A percentile compares a stretch with the other conserved stretches of the same genome.
These are phyloP conservation scores for Tolypocladium pustulatum DNA, from an alignment of 2,329 filamentous ascomycete species.

Conservation along the genomic window DNA sequence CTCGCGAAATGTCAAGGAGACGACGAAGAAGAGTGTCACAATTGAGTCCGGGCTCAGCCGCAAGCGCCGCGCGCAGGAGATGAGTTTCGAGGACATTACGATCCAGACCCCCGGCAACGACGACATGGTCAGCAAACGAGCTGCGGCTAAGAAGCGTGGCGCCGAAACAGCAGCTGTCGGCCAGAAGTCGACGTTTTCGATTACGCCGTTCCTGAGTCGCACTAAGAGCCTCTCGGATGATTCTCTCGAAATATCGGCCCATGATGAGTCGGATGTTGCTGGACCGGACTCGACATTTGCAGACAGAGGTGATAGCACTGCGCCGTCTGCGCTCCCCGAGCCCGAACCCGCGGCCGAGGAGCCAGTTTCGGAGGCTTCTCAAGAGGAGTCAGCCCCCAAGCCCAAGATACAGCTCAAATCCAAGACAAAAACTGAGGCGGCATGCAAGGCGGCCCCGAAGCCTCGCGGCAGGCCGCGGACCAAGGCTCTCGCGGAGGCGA, in stretches of 20 bases:
- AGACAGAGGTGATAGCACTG: conserved; percentile 4
- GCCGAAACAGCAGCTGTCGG: conserved; percentile 46
- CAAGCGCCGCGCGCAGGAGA: conserved; percentile 36
- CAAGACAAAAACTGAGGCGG: conserved; percentile 1
- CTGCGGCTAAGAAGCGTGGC: conserved; percentile 42
- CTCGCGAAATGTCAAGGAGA: conserved; percentile 8
- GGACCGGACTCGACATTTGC: conserved; percentile 4
- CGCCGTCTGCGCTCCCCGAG: conserved; percentile 19
- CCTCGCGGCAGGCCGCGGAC: conserved; percentile 33
- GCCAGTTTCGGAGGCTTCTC: conserved; percentile 3
- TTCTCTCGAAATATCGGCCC: conserved; percentile 15
- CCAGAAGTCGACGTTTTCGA: conserved; percentile 86
- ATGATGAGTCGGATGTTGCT: conserved; percentile 2
- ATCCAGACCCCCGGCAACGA: conserved; percentile 36
- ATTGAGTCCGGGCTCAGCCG: conserved; percentile 23
- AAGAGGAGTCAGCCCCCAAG: conserved; percentile 1
- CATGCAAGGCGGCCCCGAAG: conserved; percentile 18
- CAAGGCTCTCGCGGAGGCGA: conserved; percentile 33
- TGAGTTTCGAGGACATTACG: conserved; percentile 32
- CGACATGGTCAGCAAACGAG: conserved; percentile 28
- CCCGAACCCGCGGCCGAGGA: conserved; percentile 18
- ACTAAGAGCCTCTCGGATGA: conserved; percentile 43
- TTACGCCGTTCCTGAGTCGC: conserved; percentile 85
- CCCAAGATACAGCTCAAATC: conserved; percentile 6
- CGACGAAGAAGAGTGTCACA: conserved; percentile 10